Conservation (phyloP, 129 eudicot genomes). For the Flaveria ramosissima region DNA sequence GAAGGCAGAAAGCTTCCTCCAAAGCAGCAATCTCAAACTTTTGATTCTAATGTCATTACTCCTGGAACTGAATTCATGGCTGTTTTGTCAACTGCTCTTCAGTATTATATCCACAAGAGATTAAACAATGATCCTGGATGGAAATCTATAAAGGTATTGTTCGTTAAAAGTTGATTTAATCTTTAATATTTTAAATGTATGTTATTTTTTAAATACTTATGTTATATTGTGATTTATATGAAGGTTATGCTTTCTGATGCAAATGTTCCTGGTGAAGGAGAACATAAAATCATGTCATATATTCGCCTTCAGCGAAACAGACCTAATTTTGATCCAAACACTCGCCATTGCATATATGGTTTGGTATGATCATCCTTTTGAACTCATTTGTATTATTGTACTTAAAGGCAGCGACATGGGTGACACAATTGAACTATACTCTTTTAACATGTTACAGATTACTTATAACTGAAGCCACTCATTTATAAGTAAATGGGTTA, state of each 20-base stretch:
- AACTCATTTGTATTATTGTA: constrained; percentile 10
- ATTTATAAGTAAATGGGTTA: constrained; percentile 2
- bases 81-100: constrained; percentile 74
- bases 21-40: constrained; percentile 77
- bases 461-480: neutral
- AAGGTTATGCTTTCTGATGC: constrained; percentile 97
- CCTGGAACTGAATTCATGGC: constrained; percentile 97
- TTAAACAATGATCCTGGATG: constrained; percentile 92
- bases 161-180: constrained; percentile 7
- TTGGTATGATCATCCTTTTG: constrained; percentile 53
- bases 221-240: constrained; percentile 25
- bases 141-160: constrained; percentile 77
- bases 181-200: neutral
- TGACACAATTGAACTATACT: neutral
- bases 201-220: neutral
- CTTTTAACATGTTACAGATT: neutral
- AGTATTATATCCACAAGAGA: constrained; percentile 81
- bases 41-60: constrained; percentile 93
- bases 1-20: constrained; percentile 98
- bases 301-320: constrained; percentile 90
- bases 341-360: constrained; percentile 92
- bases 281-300: constrained; percentile 94
- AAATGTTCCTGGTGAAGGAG: constrained; percentile 99
- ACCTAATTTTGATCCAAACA: constrained; percentile 93
- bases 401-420: constrained; percentile 2